Evolutionary conservation across 2,329 filamentous ascomycete species (phyloP).

Genomic region (Arthroderma sp.): DNA sequence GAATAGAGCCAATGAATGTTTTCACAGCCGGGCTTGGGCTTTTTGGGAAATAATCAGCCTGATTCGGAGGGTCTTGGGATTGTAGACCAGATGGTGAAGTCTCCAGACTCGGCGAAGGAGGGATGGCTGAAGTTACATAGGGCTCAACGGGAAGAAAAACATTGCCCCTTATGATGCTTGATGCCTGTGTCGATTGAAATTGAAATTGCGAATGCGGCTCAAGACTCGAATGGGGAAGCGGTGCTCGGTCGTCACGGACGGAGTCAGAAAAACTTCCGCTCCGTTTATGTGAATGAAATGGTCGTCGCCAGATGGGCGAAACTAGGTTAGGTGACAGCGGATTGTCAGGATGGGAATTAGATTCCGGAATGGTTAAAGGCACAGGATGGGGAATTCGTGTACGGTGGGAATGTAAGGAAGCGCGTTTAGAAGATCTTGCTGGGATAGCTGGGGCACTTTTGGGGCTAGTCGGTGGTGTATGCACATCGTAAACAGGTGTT

Average conservation of each 20-base stretch:
- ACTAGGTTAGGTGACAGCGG: slow-evolving; percentile 16
- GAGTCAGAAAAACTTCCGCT: slow-evolving; percentile 84
- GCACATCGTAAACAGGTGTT: too few relatives aligned
- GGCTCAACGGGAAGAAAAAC: slow-evolving; percentile 70
- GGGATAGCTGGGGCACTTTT: too few relatives aligned
- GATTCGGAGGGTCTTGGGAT: background rate
- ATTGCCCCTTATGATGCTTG: slow-evolving; percentile 77
- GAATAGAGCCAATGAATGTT: slow-evolving; percentile 73
- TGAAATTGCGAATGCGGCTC: slow-evolving; percentile 31
- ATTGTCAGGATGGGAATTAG: slow-evolving; percentile 17
- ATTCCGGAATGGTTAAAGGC: slow-evolving; percentile 22
- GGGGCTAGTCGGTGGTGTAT: too few relatives aligned
- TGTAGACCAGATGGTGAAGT: slow-evolving; percentile 17
- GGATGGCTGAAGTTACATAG: slow-evolving; percentile 55
- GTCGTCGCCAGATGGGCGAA: slow-evolving; percentile 29
- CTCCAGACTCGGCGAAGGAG: slow-evolving; percentile 32
- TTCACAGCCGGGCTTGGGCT: slow-evolving; percentile 54
- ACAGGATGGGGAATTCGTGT: slow-evolving; percentile 30
- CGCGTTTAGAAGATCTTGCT: background rate
- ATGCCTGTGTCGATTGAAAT: slow-evolving; percentile 55
- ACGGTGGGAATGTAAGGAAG: slow-evolving; percentile 19
- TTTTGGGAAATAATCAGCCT: slow-evolving; percentile 11
- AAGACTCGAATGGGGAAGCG: slow-evolving; percentile 35
- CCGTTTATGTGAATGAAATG: slow-evolving; percentile 52
- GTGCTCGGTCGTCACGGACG: slow-evolving; percentile 52